Conservation (phyloP, 2,329 filamentous ascomycete species). For the Didymella sp. region DNA sequence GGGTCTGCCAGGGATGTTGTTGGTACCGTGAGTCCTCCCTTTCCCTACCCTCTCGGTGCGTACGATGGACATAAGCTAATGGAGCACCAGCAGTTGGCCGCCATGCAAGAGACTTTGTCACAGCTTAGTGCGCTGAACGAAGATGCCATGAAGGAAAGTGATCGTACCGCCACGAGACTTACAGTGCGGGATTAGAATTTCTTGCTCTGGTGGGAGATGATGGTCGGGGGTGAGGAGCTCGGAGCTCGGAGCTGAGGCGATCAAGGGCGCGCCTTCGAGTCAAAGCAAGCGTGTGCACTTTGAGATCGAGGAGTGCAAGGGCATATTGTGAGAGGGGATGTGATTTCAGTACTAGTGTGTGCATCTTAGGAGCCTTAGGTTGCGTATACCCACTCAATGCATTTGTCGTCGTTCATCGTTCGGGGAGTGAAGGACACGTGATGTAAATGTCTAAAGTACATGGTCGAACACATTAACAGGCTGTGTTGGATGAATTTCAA, state of each 20-base stretch:
- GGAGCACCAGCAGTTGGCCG: constrained; percentile 48
- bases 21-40: constrained; percentile 44
- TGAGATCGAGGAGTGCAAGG: not conserved
- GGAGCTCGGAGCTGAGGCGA: not conserved
- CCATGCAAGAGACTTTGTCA: constrained; percentile 47
- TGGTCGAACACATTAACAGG: too few relatives aligned
- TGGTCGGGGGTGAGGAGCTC: constrained; percentile 11
- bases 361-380: constrained; percentile 6
- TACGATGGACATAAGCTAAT: constrained; percentile 32
- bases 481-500: too few relatives aligned
- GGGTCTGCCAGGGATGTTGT: constrained; percentile 36
- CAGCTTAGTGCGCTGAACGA: constrained; percentile 48
- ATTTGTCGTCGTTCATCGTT: constrained; percentile 2
- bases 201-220: constrained; percentile 21
- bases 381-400: constrained; percentile 19
- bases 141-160: constrained; percentile 44
- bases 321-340: not conserved
- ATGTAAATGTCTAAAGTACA: too few relatives aligned
- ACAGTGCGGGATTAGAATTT: constrained; percentile 38
- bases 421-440: too few relatives aligned
- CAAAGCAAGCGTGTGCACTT: not conserved
- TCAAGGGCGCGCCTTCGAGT: not conserved
- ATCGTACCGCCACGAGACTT: constrained; percentile 41
- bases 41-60: not conserved
- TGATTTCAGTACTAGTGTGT: constrained; percentile 3